Percentiles rank a stretch among this genome's conserved stretches.
phyloP scores from a whole-genome alignment of 257 asterid genomes.

The Cruciata laevipes region DNA sequence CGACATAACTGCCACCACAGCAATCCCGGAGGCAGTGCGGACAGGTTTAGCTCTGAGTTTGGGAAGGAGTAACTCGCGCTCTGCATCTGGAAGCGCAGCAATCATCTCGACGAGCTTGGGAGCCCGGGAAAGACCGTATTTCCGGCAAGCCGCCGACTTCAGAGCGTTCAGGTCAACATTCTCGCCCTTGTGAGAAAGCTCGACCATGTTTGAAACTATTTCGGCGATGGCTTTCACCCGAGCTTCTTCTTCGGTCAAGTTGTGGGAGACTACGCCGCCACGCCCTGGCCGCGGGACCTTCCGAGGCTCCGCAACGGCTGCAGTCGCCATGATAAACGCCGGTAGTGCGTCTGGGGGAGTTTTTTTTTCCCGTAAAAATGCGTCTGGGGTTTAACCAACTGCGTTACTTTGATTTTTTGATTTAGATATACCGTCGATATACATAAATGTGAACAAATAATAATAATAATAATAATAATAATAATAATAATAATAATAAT shows the following conservation, averaged over 20 bases:
- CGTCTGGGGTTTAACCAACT: not conserved
- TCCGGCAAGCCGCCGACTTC: constrained; percentile 87
- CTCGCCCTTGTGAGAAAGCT: constrained; percentile 73
- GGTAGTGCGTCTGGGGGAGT: not conserved
- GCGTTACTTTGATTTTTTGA: too few species aligned
- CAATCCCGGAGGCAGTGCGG: constrained; percentile 96
- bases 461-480: too few species aligned
- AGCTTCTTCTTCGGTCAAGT: constrained; percentile 85
- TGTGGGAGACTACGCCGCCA: constrained; percentile 78
- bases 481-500: too few species aligned
- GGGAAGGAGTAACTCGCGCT: constrained; percentile 78
- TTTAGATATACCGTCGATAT: too few species aligned
- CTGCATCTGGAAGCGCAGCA: constrained; percentile 90
- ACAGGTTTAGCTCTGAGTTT: constrained; percentile 94
- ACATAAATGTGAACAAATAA: too few species aligned
- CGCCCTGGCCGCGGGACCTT: constrained; percentile 95
- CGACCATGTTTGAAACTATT: constrained; percentile 85
- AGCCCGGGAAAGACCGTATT: constrained; percentile 83
- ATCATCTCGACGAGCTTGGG: constrained; percentile 98
- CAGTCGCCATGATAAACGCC: constrained; percentile 42
- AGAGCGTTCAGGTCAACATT: constrained; percentile 85
- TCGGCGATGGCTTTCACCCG: constrained; percentile 93
- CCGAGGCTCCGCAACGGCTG: constrained; percentile 53
- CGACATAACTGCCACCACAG: constrained; percentile 99
- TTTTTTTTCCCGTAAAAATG: too few species aligned